These are phyloP conservation scores for Phytophthora sp. DNA, from an alignment of 352 stramenopile species.

Conservation along the genomic window DNA sequence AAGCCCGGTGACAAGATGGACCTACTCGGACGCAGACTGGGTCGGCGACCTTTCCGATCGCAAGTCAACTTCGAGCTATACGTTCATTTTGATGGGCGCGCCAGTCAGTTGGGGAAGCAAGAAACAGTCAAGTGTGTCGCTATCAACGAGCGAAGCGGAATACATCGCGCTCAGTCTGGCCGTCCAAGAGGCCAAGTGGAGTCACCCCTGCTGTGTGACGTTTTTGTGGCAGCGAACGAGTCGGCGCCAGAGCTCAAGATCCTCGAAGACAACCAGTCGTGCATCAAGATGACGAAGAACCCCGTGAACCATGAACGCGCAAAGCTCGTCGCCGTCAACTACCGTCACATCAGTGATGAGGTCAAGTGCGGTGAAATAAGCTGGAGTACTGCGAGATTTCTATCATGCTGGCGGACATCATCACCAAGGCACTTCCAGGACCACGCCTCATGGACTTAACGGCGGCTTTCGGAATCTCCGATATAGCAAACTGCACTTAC, in stretches of 20 bases:
- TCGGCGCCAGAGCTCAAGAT: conserved; percentile 16
- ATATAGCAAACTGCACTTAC: too few relatives aligned
- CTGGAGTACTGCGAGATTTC: neutral
- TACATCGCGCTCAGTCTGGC: conserved; percentile 15
- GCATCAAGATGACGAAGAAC: neutral
- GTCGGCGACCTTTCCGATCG: neutral
- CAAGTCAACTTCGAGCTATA: conserved; percentile 3
- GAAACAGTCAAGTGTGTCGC: conserved; percentile 5
- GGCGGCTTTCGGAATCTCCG: neutral
- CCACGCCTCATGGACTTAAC: neutral
- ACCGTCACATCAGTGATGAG: neutral
- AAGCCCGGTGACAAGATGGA: neutral
- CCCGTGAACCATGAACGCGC: neutral
- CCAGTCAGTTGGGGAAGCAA: neutral
- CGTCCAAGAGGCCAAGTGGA: conserved; percentile 6
- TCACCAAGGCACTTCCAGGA: neutral
- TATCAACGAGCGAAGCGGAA: conserved; percentile 18
- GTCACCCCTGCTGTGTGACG: conserved; percentile 7
- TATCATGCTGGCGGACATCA: neutral
- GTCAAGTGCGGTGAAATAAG: conserved; percentile 1
- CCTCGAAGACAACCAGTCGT: conserved; percentile 14
- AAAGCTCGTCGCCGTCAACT: neutral
- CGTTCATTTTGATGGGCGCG: conserved; percentile 1
- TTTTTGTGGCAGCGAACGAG: neutral
- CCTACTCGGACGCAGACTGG: conserved; percentile 1